Evolutionary conservation across 768 basidiomycete genomes (phyloP).

Genomic region (Amylocystis lapponica): DNA sequence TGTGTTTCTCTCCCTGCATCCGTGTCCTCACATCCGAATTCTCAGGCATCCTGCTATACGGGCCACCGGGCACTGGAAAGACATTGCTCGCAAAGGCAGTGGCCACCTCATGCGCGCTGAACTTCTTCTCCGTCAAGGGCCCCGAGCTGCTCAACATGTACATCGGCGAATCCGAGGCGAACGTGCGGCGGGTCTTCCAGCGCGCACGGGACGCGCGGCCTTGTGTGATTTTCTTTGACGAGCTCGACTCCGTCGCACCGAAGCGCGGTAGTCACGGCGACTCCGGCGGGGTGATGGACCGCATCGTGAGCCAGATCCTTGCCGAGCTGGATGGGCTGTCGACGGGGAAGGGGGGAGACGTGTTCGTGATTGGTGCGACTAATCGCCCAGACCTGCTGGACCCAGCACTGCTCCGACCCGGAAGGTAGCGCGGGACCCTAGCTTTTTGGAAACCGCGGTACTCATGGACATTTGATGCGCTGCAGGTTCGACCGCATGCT

Average conservation of each 20-base stretch:
- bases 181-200: constrained; percentile 90
- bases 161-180: constrained; percentile 97
- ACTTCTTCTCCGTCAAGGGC: constrained; percentile 97
- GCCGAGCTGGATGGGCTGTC: constrained; percentile 94
- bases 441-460: not conserved
- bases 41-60: constrained; percentile 84
- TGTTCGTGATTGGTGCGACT: constrained; percentile 95
- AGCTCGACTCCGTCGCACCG: constrained; percentile 91
- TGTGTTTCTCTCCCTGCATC: not conserved
- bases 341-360: constrained; percentile 53
- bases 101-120: constrained; percentile 89
- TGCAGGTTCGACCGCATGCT: constrained; percentile 98
- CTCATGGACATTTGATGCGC: too few species aligned
- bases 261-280: constrained; percentile 94
- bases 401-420: constrained; percentile 82
- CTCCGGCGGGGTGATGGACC: constrained; percentile 96
- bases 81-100: constrained; percentile 95
- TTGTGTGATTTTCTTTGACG: constrained; percentile 96
- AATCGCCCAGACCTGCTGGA: constrained; percentile 92
- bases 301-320: constrained; percentile 91
- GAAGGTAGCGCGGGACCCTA: constrained; percentile 67
- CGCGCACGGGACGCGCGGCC: constrained; percentile 87
- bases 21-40: not conserved
- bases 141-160: constrained; percentile 98
- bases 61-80: constrained; percentile 95